phyloP scores from a whole-genome alignment of 306 rosid species.

The Trifolium repens region DNA sequence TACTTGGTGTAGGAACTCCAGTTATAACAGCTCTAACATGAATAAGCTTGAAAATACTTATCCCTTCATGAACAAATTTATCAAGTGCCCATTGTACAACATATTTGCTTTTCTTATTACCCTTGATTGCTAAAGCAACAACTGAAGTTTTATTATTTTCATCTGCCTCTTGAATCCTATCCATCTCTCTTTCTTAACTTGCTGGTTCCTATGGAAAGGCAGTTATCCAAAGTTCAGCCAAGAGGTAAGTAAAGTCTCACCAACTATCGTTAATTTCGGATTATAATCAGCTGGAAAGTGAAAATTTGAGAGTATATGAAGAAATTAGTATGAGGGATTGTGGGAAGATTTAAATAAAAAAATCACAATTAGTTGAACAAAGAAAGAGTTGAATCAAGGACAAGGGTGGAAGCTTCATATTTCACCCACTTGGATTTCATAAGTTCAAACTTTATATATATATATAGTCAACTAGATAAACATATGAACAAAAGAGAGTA shows the following conservation, averaged over 20 bases:
- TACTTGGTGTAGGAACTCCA: slow-evolving; percentile 85
- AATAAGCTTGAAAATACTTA: slow-evolving; percentile 63
- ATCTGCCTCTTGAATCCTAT: slow-evolving; percentile 44
- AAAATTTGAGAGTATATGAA: background rate
- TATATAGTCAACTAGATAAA: too few relatives aligned
- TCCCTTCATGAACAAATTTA: slow-evolving; percentile 77
- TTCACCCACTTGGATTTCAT: background rate
- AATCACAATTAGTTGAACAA: background rate
- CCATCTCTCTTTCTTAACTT: slow-evolving; percentile 43
- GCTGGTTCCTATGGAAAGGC: too few relatives aligned
- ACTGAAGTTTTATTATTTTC: slow-evolving; percentile 33
- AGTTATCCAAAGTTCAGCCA: too few relatives aligned
- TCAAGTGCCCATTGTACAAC: slow-evolving; percentile 84
- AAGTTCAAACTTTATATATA: too few relatives aligned
- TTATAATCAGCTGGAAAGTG: background rate
- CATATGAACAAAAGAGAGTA: too few relatives aligned
- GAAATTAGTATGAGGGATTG: background rate
- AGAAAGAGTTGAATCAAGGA: background rate
- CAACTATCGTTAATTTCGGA: background rate
- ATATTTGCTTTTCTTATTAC: slow-evolving; percentile 75
- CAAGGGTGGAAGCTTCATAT: background rate
- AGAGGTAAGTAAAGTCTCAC: too few relatives aligned
- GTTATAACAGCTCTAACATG: slow-evolving; percentile 67
- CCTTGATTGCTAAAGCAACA: slow-evolving; percentile 83
- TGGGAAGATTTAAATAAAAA: background rate